Conservation (phyloP, 345 rosid species). For the Microcos paniculata region DNA sequence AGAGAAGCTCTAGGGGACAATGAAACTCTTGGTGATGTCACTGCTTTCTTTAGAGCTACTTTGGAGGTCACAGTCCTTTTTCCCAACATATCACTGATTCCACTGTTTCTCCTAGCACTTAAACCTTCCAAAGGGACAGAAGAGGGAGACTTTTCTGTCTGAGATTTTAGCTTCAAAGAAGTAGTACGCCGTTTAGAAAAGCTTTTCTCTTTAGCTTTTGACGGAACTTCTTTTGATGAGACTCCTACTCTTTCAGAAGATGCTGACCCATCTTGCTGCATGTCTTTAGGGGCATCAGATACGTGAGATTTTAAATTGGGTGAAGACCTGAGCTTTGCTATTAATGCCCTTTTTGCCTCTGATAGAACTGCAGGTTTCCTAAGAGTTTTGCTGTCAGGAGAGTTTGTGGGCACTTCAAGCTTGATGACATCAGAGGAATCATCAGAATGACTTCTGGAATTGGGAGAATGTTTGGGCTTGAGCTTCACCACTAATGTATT, state of each 20-base stretch:
- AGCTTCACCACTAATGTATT: constrained; percentile 20
- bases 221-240: constrained; percentile 27
- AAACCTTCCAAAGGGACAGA: constrained; percentile 29
- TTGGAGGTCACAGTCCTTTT: constrained; percentile 27
- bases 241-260: constrained; percentile 27
- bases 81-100: constrained; percentile 27
- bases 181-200: constrained; percentile 26
- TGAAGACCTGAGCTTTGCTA: constrained; percentile 21
- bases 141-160: constrained; percentile 28
- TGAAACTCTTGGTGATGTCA: constrained; percentile 29
- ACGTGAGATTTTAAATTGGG: constrained; percentile 20
- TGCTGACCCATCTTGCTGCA: constrained; percentile 26
- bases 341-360: constrained; percentile 16
- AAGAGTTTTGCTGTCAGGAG: neutral
- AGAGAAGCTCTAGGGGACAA: constrained; percentile 29
- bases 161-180: constrained; percentile 40
- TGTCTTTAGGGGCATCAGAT: constrained; percentile 16
- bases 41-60: constrained; percentile 31
- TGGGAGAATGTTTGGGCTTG: constrained; percentile 26
- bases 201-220: constrained; percentile 35
- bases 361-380: constrained; percentile 1
- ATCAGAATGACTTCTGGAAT: constrained; percentile 5
- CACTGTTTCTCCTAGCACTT: constrained; percentile 27
- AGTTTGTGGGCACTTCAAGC: constrained; percentile 24
- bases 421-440: constrained; percentile 29